Percentiles rank a stretch among this genome's conserved stretches.
Evolutionary conservation across 768 basidiomycete genomes (phyloP).

Genomic region (Neoboletus brunneissimus): DNA sequence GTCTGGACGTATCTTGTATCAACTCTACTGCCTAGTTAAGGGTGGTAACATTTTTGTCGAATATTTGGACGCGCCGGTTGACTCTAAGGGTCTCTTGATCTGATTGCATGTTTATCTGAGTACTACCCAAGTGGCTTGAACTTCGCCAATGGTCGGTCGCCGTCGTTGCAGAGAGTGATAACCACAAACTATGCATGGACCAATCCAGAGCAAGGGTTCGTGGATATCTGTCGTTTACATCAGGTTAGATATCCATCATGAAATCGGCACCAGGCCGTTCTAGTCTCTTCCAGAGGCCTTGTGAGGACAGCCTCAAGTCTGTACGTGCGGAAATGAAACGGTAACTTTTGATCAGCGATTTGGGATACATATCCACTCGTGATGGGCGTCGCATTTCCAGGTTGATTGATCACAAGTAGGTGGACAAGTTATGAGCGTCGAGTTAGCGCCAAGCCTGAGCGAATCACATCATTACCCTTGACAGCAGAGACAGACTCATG

Average conservation of each 20-base stretch:
- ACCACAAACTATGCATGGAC: background rate
- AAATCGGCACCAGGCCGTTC: background rate
- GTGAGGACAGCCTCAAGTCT: background rate
- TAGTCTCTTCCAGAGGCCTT: no score
- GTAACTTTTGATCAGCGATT: background rate
- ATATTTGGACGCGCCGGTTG: background rate
- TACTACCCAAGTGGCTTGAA: background rate
- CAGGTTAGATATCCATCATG: background rate
- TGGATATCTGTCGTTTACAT: background rate
- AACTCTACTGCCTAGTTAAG: background rate
- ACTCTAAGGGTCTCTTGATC: background rate
- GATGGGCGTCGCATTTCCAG: background rate
- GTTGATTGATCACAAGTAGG: background rate
- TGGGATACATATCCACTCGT: background rate
- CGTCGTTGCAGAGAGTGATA: background rate
- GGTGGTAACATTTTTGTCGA: background rate
- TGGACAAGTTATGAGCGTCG: background rate
- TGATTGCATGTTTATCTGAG: background rate
- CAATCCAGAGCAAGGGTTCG: constrained; percentile 1
- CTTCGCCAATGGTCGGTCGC: no score
- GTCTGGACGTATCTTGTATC: constrained; percentile 18
- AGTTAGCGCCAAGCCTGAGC: background rate
- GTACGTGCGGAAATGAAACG: background rate
- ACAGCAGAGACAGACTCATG: background rate
- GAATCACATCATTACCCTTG: background rate